Percentiles rank a stretch among this genome's conserved stretches.
These are phyloP conservation scores for Fusarium incarnatum DNA, from an alignment of 2,329 filamentous ascomycete species.

Conservation along the genomic window DNA sequence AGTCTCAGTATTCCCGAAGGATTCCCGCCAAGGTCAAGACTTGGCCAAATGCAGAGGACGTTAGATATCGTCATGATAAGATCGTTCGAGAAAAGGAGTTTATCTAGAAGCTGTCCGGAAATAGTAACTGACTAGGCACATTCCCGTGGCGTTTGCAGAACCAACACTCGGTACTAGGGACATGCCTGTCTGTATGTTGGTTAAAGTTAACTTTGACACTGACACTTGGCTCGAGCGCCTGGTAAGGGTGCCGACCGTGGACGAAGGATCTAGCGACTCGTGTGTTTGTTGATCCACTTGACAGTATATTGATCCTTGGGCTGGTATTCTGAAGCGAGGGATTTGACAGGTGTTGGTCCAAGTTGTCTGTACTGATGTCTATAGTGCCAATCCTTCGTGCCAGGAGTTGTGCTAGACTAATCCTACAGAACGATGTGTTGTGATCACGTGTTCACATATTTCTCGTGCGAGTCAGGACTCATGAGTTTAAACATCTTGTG, in stretches of 20 bases:
- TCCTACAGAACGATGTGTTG: neutral
- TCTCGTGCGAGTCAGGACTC: neutral
- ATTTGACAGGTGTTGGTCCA: neutral
- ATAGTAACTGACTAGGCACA: neutral
- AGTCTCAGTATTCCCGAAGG: neutral
- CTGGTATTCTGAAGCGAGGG: neutral
- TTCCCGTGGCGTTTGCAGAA: neutral
- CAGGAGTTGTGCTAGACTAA: neutral
- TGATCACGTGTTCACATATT: neutral
- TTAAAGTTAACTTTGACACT: neutral
- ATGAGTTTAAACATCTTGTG: neutral
- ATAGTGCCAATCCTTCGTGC: neutral
- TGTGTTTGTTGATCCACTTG: slow-evolving; percentile 2
- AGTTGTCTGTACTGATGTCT: neutral
- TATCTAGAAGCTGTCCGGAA: neutral
- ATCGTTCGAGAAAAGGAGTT: neutral
- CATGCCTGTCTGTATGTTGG: neutral
- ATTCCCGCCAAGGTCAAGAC: neutral
- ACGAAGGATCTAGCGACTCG: slow-evolving; percentile 9
- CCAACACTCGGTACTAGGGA: neutral
- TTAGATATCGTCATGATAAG: neutral
- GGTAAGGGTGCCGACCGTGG: neutral
- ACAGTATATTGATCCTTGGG: neutral
- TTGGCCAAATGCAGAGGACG: neutral
- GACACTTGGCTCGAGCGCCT: slow-evolving; percentile 12